These are phyloP conservation scores for Fusarium sp. DNA, from an alignment of 2,329 filamentous ascomycete species.

Conservation along the genomic window DNA sequence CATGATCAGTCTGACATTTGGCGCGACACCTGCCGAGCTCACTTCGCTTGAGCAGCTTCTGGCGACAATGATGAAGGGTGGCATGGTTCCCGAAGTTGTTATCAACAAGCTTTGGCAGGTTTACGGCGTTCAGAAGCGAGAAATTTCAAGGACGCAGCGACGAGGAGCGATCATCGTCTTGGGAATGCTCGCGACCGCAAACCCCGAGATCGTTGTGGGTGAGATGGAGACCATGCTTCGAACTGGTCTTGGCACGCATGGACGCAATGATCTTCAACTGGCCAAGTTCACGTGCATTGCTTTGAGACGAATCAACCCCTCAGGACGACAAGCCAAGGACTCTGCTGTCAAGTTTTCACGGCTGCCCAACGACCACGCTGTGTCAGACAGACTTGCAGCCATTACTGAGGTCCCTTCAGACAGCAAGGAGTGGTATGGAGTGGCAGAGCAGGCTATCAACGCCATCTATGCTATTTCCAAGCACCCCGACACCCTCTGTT, in stretches of 20 bases:
- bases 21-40: slow-evolving; percentile 91
- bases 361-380: slow-evolving; percentile 90
- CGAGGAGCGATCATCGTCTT: slow-evolving; percentile 95
- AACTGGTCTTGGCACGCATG: slow-evolving; percentile 85
- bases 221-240: slow-evolving; percentile 96
- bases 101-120: slow-evolving; percentile 97
- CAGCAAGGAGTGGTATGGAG: slow-evolving; percentile 95
- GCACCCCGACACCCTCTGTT: slow-evolving; percentile 92
- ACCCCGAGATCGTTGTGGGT: slow-evolving; percentile 90
- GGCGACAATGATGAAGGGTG: slow-evolving; percentile 96
- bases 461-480: slow-evolving; percentile 95
- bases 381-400: slow-evolving; percentile 81
- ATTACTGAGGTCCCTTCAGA: slow-evolving; percentile 88
- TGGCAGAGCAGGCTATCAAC: slow-evolving; percentile 94
- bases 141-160: slow-evolving; percentile 91
- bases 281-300: slow-evolving; percentile 97
- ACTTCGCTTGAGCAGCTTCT: slow-evolving; percentile 95
- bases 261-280: slow-evolving; percentile 84
- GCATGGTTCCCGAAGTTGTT: slow-evolving; percentile 85
- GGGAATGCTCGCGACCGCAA: slow-evolving; percentile 94
- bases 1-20: slow-evolving; percentile 99
- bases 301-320: slow-evolving; percentile 88
- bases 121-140: slow-evolving; percentile 91
- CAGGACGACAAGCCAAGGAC: slow-evolving; percentile 81
- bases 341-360: slow-evolving; percentile 76